Evolutionary conservation across 441 rosid species (phyloP), one percentile per base, ranked within the genome.

Genomic region (Capsella rubella): DNA sequence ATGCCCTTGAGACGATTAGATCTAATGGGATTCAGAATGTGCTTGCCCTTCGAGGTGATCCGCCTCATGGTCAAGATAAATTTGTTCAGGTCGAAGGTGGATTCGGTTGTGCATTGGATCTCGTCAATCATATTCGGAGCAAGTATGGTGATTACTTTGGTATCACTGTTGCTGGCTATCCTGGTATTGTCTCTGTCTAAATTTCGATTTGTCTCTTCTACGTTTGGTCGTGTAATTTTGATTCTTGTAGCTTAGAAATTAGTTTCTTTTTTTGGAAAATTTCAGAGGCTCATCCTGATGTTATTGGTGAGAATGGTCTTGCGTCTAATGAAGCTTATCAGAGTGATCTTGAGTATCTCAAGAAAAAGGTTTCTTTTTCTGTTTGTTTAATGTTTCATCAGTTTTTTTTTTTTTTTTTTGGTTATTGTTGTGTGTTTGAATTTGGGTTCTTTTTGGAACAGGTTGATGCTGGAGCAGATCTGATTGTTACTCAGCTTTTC

Each of bases 391-490:
- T 39, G 12, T 39, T 39, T 12, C 1, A 12, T 39, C 34, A 21
- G 1, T 9, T 39, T 25, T 37, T 5, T 32, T 31, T 32, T 16
- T 16, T 16, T 31, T 5, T 32, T 31, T 32, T 32, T n/a, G n/a
- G n/a, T 21, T 21, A 1, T 32, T 11, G 64, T 6, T 37, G 13
- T 64, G 46, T 64, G 14, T 40, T 45, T 59, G 13, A 32, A 6
- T 39, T 56, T 61, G 45, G 28, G 9, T 32, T 7, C 1, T 0
- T 53, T 8, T 61, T 77, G 52, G 52, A 67, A 61, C 69, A 95
- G 98, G 90, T 91, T 72, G 98, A 95, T 83, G 97, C 99, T 15
- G 98, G 99, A 72, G 99, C 98, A 0, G 99, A 93, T 85, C 78
- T 95, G 56, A 87, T 95, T 68, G 63, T 91, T 8, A 90, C 96